Conservation (phyloP, 169 alveolate genomes). For the Cryptosporidium sp. region DNA sequence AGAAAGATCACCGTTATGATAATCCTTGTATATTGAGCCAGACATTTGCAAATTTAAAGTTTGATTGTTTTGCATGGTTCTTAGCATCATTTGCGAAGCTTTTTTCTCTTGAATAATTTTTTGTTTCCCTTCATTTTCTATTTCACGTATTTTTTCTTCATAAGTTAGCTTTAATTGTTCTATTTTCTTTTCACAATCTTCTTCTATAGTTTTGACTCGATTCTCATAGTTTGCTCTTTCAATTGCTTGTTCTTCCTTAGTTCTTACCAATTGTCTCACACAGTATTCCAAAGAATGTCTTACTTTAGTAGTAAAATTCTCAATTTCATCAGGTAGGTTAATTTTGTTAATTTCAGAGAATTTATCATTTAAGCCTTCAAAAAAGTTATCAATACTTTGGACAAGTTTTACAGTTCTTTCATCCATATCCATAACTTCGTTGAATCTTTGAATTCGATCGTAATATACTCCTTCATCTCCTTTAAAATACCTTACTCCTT, state of each 20-base stretch:
- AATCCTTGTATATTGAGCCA: conserved; percentile 4
- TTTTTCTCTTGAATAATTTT: conserved; percentile 62
- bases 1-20: not conserved
- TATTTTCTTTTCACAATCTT: conserved; percentile 21
- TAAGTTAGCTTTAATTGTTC: conserved; percentile 27
- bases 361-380: conserved; percentile 29
- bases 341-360: conserved; percentile 10
- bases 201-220: conserved; percentile 35
- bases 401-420: conserved; percentile 27
- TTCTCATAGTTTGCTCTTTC: conserved; percentile 22
- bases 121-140: conserved; percentile 39
- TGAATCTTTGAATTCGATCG: conserved; percentile 34
- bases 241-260: conserved; percentile 66
- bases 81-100: conserved; percentile 33
- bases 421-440: conserved; percentile 44
- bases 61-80: conserved; percentile 57
- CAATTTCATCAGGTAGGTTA: conserved; percentile 11
- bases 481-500: not conserved
- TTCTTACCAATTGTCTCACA: conserved; percentile 50
- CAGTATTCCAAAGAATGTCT: conserved; percentile 58
- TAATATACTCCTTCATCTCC: conserved; percentile 43
- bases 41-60: conserved; percentile 60
- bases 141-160: conserved; percentile 61
- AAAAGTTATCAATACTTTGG: conserved; percentile 22
- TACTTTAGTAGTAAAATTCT: conserved; percentile 26